These are phyloP conservation scores for Fusarium buxicola DNA, from an alignment of 2,329 filamentous ascomycete genomes.

Conservation along the genomic window DNA sequence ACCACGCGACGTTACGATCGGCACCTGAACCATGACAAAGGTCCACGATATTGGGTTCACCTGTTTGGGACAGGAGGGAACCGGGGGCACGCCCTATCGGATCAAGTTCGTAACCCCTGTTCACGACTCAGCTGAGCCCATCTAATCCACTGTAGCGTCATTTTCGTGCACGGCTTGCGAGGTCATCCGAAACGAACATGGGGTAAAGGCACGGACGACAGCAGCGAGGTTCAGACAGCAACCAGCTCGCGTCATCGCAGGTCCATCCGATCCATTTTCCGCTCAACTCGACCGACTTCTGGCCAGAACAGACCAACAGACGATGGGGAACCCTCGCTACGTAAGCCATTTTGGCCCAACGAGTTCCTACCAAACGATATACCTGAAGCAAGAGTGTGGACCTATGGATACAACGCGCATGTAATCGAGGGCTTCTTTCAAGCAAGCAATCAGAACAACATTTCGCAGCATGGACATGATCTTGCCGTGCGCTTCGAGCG, in stretches of 20 bases:
- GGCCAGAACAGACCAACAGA: neutral
- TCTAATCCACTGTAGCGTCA: constrained; percentile 41
- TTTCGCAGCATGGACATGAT: constrained; percentile 52
- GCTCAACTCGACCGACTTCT: neutral
- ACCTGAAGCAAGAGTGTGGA: constrained; percentile 52
- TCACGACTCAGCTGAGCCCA: neutral
- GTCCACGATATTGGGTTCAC: neutral
- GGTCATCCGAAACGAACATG: constrained; percentile 51
- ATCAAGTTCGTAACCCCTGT: neutral
- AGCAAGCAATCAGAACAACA: constrained; percentile 53
- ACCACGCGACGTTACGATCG: neutral
- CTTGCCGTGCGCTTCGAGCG: constrained; percentile 46
- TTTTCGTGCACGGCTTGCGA: constrained; percentile 52
- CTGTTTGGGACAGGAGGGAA: neutral
- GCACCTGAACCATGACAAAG: neutral
- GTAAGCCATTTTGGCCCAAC: constrained; percentile 44
- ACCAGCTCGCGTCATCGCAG: neutral
- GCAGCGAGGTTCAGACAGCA: neutral
- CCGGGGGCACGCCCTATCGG: neutral
- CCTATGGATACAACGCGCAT: constrained; percentile 56
- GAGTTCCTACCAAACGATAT: constrained; percentile 50
- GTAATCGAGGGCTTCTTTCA: constrained; percentile 51
- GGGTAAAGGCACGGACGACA: constrained; percentile 34
- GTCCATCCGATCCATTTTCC: neutral
- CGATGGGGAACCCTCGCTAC: neutral